Evolutionary conservation across 768 basidiomycete species (phyloP), one percentile per base, ranked within the genome.

Genomic region (Boletus subparvulus): DNA sequence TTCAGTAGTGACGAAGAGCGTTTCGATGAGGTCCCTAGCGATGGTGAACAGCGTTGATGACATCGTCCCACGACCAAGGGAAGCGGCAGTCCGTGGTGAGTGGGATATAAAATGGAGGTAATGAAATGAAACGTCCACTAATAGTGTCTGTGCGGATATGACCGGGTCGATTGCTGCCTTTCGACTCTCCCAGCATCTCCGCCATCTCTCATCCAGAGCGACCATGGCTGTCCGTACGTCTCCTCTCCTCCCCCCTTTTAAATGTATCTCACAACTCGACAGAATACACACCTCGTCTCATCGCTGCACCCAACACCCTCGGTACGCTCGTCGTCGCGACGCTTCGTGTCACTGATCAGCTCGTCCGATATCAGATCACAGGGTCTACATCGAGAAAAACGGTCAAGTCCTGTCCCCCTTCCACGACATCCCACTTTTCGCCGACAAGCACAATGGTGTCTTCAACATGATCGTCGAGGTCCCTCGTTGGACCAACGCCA

Each of bases 401-500:
- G 88, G 89, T 65, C 81, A 83, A 52, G 88, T 91, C 72, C 77
- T 92, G 53, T 93, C 92, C 12, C 80, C 89, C 58, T 94, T 87
- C 84, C 97, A 98, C 71, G 97, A 99, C 77, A 90, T 99, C 73
- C 94, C 96, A 12, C 94, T 98, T 69, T 98, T 97, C 73, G 94
- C 94, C 52, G 94, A 99, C 77, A 92, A 88, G 80, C 87, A 80
- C 78, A 90, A 90, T 74, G 92, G 92, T 69, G 88, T 98, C 80
- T 83, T 97, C 78, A 98, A 98, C 88, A 98, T 98, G 93, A 80
- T 97, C 74, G 94, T 97, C 76, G 93, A 97, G 78, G 85, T 96
- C 55, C 97, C 97, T 47, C 90, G 97, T 69, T 99, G 97, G 97
- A 97, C 95, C 74, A 98, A 99, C 81, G 97, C 97, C 52, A 98